Conservation (phyloP, 2,329 filamentous ascomycete genomes). For the Gnomoniopsis smithogilvyi region DNA sequence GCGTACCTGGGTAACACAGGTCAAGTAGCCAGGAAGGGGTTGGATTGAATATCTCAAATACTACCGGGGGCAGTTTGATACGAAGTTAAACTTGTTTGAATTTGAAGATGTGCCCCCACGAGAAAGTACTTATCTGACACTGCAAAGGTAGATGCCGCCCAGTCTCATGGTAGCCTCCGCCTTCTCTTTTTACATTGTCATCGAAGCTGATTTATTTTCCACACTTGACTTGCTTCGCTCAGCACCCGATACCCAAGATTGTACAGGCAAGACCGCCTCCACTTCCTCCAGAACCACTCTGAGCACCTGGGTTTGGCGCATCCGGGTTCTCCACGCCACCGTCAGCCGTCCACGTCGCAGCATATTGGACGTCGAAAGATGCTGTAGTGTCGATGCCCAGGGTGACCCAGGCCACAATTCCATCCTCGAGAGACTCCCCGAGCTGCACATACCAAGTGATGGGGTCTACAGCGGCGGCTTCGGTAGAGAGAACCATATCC, state of each 20-base stretch:
- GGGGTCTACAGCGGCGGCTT: slow-evolving; percentile 51
- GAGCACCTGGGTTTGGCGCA: background rate
- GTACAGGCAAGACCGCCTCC: background rate
- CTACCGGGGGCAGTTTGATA: too few species aligned
- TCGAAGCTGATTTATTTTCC: too few species aligned
- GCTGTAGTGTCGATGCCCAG: background rate
- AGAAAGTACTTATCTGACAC: too few species aligned
- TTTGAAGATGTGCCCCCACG: too few species aligned
- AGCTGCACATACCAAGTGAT: slow-evolving; percentile 57
- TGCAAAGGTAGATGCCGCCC: too few species aligned
- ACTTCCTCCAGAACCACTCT: background rate
- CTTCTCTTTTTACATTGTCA: too few species aligned
- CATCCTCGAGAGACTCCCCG: slow-evolving; percentile 48
- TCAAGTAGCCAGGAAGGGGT: too few species aligned
- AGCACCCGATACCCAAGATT: background rate
- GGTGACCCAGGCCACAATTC: slow-evolving; percentile 51
- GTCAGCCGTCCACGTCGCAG: slow-evolving; percentile 3
- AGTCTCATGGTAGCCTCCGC: too few species aligned
- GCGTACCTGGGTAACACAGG: too few species aligned
- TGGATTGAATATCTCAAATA: too few species aligned
- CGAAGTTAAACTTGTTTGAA: too few species aligned
- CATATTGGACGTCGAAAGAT: background rate
- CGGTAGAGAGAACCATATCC: slow-evolving; percentile 48
- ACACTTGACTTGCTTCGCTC: too few species aligned
- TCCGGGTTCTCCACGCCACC: background rate